A percentile compares a stretch with the other conserved stretches of the same genome.
These are phyloP conservation scores for Gossypium davidsonii DNA, from an alignment of 441 rosid species.

Conservation along the genomic window DNA sequence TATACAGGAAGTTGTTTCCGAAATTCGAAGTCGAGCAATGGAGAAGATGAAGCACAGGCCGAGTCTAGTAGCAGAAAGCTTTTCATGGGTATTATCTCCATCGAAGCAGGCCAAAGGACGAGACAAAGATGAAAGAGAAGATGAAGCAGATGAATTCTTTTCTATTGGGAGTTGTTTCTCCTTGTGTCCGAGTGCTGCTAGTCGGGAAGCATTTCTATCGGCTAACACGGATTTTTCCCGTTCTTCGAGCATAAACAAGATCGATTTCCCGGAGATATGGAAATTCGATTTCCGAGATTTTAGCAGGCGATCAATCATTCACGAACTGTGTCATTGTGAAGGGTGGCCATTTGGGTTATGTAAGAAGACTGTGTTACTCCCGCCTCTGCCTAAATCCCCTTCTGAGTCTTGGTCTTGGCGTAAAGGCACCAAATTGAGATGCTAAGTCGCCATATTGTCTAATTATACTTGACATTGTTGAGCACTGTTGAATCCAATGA, in stretches of 20 bases:
- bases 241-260: conserved; percentile 45
- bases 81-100: conserved; percentile 44
- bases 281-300: conserved; percentile 26
- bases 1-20: conserved; percentile 56
- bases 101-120: conserved; percentile 14
- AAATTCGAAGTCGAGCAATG: conserved; percentile 54
- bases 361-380: conserved; percentile 67
- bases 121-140: conserved; percentile 22
- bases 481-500: no score
- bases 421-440: conserved; percentile 35
- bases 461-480: no score
- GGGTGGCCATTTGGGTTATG: conserved; percentile 92
- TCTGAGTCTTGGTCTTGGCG: conserved; percentile 89
- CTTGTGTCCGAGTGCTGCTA: conserved; percentile 47
- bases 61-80: conserved; percentile 33
- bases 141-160: conserved; percentile 43
- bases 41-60: conserved; percentile 59
- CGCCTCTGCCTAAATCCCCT: conserved; percentile 83
- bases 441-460: conserved; percentile 26
- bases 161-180: conserved; percentile 67
- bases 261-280: conserved; percentile 30
- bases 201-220: conserved; percentile 50
- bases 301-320: conserved; percentile 43
- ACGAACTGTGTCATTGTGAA: conserved; percentile 60
- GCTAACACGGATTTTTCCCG: conserved; percentile 52